A percentile compares a stretch with the other conserved stretches of the same genome.
phyloP scores from a whole-genome alignment of 495 filamentous ascomycete genomes.

The Coniosporium apollinis region DNA sequence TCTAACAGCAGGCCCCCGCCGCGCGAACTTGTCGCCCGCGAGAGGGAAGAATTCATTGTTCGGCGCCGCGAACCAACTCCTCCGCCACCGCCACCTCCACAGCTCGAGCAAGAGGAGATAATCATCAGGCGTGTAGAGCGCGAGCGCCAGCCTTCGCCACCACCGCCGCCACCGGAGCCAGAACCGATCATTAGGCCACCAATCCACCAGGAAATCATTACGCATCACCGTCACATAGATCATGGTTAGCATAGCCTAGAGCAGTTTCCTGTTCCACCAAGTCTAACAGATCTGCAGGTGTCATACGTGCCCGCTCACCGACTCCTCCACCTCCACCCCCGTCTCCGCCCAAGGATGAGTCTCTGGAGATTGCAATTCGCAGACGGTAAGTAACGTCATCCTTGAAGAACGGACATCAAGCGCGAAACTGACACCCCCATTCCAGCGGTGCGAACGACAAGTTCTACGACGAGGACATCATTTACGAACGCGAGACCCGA shows the following conservation, averaged over 20 bases:
- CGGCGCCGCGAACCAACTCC: constrained; percentile 19
- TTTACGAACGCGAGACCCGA: constrained; percentile 38
- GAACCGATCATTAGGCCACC: constrained; percentile 46
- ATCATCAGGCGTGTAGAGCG: constrained; percentile 23
- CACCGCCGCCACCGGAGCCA: constrained; percentile 26
- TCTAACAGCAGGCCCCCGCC: too few relatives aligned
- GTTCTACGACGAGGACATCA: constrained; percentile 39
- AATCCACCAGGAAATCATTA: constrained; percentile 67
- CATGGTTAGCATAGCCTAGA: constrained; percentile 45
- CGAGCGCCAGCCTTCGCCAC: constrained; percentile 15
- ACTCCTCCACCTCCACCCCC: constrained; percentile 23
- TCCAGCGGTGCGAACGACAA: constrained; percentile 13
- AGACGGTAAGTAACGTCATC: constrained; percentile 20
- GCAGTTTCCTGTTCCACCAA: too few relatives aligned
- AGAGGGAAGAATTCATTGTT: constrained; percentile 22
- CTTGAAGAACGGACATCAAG: constrained; percentile 1
- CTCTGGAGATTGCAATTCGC: constrained; percentile 34
- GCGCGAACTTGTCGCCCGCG: too few relatives aligned
- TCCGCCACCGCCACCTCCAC: constrained; percentile 8
- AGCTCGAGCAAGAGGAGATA: constrained; percentile 20
- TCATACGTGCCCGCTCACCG: constrained; percentile 21
- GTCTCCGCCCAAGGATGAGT: constrained; percentile 23
- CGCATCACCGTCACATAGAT: constrained; percentile 74
- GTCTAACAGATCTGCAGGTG: constrained; percentile 10
- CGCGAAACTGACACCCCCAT: not conserved